Evolutionary conservation across 768 basidiomycete genomes (phyloP).

Genomic region (Tylopilus vinaceipallidus): DNA sequence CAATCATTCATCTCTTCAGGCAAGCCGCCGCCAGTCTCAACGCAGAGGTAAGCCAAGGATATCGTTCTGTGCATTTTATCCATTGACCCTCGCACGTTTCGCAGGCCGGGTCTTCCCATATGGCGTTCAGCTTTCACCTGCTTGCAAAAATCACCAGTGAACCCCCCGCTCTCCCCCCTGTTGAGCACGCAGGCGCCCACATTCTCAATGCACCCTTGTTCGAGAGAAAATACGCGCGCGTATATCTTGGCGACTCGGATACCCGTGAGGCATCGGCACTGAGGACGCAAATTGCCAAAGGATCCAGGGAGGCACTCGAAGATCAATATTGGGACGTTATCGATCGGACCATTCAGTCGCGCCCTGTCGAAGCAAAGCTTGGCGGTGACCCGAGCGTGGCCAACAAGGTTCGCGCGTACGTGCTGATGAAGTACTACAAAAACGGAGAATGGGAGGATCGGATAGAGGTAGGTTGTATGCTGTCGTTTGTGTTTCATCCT

Average conservation of each 20-base stretch:
- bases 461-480: slow-evolving; percentile 65
- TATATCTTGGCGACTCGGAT: slow-evolving; percentile 65
- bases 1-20: slow-evolving; percentile 69
- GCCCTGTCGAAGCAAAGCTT: slow-evolving; percentile 80
- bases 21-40: slow-evolving; percentile 62
- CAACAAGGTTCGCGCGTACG: slow-evolving; percentile 88
- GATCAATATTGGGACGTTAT: slow-evolving; percentile 86
- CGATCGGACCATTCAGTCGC: slow-evolving; percentile 76
- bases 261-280: slow-evolving; percentile 65
- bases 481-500: not conserved
- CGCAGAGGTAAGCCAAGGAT: slow-evolving; percentile 44
- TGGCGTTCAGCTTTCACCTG: slow-evolving; percentile 68
- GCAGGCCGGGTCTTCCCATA: slow-evolving; percentile 54
- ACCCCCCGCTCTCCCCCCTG: slow-evolving; percentile 69
- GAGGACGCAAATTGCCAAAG: slow-evolving; percentile 71
- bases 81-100: slow-evolving; percentile 3
- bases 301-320: slow-evolving; percentile 79
- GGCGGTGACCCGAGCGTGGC: slow-evolving; percentile 89
- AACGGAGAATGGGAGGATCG: slow-evolving; percentile 83
- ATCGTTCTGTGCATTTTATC: not conserved
- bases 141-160: slow-evolving; percentile 76
- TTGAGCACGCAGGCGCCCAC: slow-evolving; percentile 79
- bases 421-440: slow-evolving; percentile 76
- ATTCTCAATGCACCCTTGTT: slow-evolving; percentile 77
- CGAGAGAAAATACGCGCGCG: slow-evolving; percentile 79